phyloP scores from a whole-genome alignment of 2,329 filamentous ascomycete species.

The Neonectria coccinea region DNA sequence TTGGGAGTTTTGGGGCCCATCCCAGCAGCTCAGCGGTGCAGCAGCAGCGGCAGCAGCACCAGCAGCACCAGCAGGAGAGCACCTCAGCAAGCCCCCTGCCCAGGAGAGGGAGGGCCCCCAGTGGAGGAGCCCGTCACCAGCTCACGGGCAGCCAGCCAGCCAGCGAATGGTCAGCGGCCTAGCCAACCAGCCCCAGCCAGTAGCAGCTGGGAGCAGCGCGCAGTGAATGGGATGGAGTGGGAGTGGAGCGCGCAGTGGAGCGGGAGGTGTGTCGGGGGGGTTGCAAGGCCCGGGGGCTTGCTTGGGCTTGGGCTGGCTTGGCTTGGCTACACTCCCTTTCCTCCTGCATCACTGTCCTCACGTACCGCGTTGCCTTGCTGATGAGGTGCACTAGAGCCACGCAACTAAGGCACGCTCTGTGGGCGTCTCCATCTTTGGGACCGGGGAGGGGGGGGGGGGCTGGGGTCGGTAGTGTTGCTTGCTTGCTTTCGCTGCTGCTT shows the following conservation, averaged over 20 bases:
- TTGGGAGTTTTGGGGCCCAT: slow-evolving; percentile 12
- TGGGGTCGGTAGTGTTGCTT: slow-evolving; percentile 11
- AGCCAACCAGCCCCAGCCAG: not conserved
- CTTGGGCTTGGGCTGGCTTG: slow-evolving; percentile 2
- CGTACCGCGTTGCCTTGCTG: slow-evolving; percentile 38
- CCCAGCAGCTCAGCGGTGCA: slow-evolving; percentile 7
- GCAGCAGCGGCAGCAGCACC: too few species aligned
- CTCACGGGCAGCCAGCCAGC: slow-evolving; percentile 6
- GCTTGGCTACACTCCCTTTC: slow-evolving; percentile 27
- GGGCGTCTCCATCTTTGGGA: slow-evolving; percentile 24
- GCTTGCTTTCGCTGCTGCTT: slow-evolving; percentile 10
- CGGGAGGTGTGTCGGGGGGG: slow-evolving; percentile 19
- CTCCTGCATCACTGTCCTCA: slow-evolving; percentile 24
- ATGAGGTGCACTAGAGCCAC: slow-evolving; percentile 37
- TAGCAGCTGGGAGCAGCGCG: slow-evolving; percentile 10
- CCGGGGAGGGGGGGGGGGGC: slow-evolving; percentile 26
- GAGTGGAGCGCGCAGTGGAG: slow-evolving; percentile 14
- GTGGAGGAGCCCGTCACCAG: slow-evolving; percentile 12
- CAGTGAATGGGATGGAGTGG: slow-evolving; percentile 11
- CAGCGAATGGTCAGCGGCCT: not conserved
- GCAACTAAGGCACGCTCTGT: slow-evolving; percentile 31
- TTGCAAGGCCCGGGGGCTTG: not conserved
- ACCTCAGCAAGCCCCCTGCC: not conserved
- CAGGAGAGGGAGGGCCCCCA: slow-evolving; percentile 4
- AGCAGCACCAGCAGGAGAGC: not conserved